Conservation (phyloP, 177 flowering plant species). For the Vitis hybrid region DNA sequence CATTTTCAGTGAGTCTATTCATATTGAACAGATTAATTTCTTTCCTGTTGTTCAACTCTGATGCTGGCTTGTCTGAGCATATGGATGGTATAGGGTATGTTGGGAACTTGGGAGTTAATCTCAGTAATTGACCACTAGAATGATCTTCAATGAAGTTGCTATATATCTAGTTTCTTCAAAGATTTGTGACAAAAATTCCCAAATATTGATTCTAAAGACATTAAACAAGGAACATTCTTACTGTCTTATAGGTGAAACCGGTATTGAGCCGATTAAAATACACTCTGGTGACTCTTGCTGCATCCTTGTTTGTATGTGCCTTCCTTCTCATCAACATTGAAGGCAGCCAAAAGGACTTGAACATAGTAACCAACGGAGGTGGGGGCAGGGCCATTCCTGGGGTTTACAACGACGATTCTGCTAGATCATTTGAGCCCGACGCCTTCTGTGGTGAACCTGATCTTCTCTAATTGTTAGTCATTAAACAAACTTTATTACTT, state of each 20-base stretch:
- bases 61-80: not conserved
- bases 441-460: conserved; percentile 82
- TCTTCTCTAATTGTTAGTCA: conserved; percentile 11
- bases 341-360: conserved; percentile 27
- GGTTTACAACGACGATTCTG: conserved; percentile 80
- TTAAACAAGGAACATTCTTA: too few species aligned
- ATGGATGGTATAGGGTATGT: too few species aligned
- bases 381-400: conserved; percentile 64
- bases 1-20: conserved; percentile 61
- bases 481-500: not conserved
- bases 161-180: too few species aligned
- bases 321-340: conserved; percentile 55
- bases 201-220: too few species aligned
- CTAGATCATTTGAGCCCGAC: conserved; percentile 87
- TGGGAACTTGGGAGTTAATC: too few species aligned
- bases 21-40: not conserved
- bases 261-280: conserved; percentile 70
- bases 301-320: conserved; percentile 46
- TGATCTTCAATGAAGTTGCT: not conserved
- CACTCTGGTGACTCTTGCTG: conserved; percentile 65
- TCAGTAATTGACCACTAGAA: too few species aligned
- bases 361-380: conserved; percentile 26
- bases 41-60: not conserved
- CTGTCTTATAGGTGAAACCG: conserved; percentile 69
- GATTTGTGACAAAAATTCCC: too few species aligned